Evolutionary conservation across 2,329 filamentous ascomycete species (phyloP).

Genomic region (Paracamarosporium sp.): DNA sequence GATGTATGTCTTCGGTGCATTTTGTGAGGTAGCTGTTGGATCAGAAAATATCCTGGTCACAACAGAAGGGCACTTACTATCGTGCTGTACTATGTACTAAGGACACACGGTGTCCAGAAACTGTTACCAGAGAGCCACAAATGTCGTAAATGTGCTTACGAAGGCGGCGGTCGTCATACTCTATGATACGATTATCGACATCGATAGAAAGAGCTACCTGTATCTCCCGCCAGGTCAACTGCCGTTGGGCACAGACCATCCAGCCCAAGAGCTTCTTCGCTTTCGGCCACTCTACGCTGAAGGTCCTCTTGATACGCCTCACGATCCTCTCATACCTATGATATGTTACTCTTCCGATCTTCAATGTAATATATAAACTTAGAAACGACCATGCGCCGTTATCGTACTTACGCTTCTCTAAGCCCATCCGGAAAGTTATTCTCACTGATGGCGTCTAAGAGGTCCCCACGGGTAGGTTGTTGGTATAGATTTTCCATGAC

Average conservation of each 20-base stretch:
- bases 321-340: slow-evolving; percentile 33
- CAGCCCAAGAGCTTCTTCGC: slow-evolving; percentile 31
- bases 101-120: slow-evolving; percentile 20
- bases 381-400: too few species aligned
- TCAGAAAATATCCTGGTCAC: not conserved
- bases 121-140: slow-evolving; percentile 26
- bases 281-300: slow-evolving; percentile 16
- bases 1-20: slow-evolving; percentile 24
- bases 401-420: slow-evolving; percentile 27
- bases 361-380: too few species aligned
- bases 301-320: slow-evolving; percentile 22
- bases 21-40: slow-evolving; percentile 25
- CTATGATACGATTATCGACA: slow-evolving; percentile 20
- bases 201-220: slow-evolving; percentile 35
- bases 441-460: slow-evolving; percentile 20
- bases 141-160: slow-evolving; percentile 33
- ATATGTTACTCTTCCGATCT: not conserved
- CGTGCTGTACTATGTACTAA: slow-evolving; percentile 32
- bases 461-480: slow-evolving; percentile 18
- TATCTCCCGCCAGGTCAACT: slow-evolving; percentile 33
- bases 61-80: slow-evolving; percentile 14
- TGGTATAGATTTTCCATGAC: slow-evolving; percentile 27
- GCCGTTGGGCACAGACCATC: slow-evolving; percentile 37
- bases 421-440: slow-evolving; percentile 26
- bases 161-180: slow-evolving; percentile 25